Percentiles rank a stretch among this genome's conserved stretches.
Conservation (phyloP, 306 rosid genomes). For the Cucumis melo region DNA sequence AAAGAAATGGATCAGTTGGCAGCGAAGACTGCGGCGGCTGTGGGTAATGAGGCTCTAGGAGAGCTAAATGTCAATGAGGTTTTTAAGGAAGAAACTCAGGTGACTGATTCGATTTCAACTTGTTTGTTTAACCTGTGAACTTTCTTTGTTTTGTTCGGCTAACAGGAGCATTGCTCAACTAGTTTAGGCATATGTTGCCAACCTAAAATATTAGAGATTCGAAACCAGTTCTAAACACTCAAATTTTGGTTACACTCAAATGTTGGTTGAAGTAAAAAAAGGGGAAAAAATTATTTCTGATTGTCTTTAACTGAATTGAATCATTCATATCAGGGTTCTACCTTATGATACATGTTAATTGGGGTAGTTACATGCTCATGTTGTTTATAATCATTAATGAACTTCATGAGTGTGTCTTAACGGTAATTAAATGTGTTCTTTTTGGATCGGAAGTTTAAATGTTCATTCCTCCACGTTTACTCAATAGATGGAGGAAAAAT, state of each 20-base stretch:
- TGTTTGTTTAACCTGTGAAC: background rate
- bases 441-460: background rate
- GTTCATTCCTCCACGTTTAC: too few species aligned
- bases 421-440: background rate
- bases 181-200: background rate
- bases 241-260: too few species aligned
- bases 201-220: too few species aligned
- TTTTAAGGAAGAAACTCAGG: constrained; percentile 39
- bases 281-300: background rate
- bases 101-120: constrained; percentile 1
- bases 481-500: background rate
- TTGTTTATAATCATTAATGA: background rate
- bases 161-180: too few species aligned
- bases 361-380: background rate
- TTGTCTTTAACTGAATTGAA: background rate
- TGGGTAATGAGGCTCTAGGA: constrained; percentile 16
- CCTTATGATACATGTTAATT: background rate
- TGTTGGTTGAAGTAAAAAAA: too few species aligned
- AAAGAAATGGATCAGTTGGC: constrained; percentile 10
- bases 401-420: background rate
- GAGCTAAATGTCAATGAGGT: constrained; percentile 29
- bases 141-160: background rate
- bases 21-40: constrained; percentile 9
- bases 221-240: too few species aligned
- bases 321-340: background rate